Evolutionary conservation across 495 filamentous ascomycete species (phyloP).

Genomic region (Podospora sp.): DNA sequence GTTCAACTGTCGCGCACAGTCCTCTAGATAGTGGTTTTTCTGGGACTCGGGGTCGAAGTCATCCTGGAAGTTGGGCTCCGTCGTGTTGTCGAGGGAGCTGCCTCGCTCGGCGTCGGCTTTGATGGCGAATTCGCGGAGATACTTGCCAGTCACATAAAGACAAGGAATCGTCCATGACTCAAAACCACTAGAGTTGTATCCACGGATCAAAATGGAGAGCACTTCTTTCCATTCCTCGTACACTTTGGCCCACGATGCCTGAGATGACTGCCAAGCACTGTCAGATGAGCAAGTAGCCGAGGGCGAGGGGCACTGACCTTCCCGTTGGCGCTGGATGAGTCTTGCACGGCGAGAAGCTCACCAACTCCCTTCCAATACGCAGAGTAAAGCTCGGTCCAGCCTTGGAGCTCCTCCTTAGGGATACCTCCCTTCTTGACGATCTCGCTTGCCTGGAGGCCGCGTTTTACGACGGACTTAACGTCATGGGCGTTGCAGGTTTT

Average conservation of each 20-base stretch:
- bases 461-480: slow-evolving; percentile 60
- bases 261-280: slow-evolving; percentile 27
- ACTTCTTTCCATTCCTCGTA: slow-evolving; percentile 87
- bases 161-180: slow-evolving; percentile 87
- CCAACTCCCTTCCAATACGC: slow-evolving; percentile 80
- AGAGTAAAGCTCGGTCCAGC: slow-evolving; percentile 82
- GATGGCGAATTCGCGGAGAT: slow-evolving; percentile 84
- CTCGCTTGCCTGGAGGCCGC: slow-evolving; percentile 56
- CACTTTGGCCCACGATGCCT: slow-evolving; percentile 68
- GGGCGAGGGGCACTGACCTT: slow-evolving; percentile 28
- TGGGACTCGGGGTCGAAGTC: slow-evolving; percentile 71
- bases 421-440: slow-evolving; percentile 45
- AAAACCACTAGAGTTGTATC: slow-evolving; percentile 70
- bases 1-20: slow-evolving; percentile 85
- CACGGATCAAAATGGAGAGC: slow-evolving; percentile 67
- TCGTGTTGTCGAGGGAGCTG: slow-evolving; percentile 47
- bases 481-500: slow-evolving; percentile 61
- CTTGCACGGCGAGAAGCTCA: slow-evolving; percentile 63
- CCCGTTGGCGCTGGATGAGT: slow-evolving; percentile 33
- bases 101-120: slow-evolving; percentile 73
- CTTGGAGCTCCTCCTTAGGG: slow-evolving; percentile 63
- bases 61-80: slow-evolving; percentile 64
- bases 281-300: not conserved
- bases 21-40: slow-evolving; percentile 80
- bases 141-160: slow-evolving; percentile 80